These are phyloP conservation scores for Solanum dulcamara DNA, from an alignment of 257 asterid genomes.

Conservation along the genomic window DNA sequence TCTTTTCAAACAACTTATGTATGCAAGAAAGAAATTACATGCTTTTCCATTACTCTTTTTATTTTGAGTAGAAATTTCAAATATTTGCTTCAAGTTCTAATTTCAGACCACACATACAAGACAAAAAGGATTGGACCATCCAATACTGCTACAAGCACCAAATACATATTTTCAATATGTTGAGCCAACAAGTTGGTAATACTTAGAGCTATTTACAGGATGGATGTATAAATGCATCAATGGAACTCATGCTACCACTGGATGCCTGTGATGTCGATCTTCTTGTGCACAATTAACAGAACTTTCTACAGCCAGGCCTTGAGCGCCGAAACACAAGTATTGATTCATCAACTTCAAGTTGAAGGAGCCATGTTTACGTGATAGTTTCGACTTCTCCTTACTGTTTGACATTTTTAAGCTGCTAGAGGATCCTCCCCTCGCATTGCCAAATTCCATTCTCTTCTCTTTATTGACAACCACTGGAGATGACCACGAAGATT, in stretches of 20 bases:
- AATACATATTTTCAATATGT: neutral
- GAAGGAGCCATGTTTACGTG: constrained; percentile 37
- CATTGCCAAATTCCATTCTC: neutral
- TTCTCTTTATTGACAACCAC: constrained; percentile 14
- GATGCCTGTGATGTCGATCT: constrained; percentile 2
- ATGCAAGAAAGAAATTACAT: neutral
- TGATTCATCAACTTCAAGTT: constrained; percentile 50
- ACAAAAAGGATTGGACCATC: neutral
- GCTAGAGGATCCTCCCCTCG: constrained; percentile 8
- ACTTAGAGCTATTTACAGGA: neutral
- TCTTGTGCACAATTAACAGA: neutral
- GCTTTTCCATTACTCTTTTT: neutral
- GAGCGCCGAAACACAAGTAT: constrained; percentile 68
- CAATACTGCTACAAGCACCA: neutral
- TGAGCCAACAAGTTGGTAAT: neutral
- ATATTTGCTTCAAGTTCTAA: neutral
- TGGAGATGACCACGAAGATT: constrained; percentile 51
- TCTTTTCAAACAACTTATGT: neutral
- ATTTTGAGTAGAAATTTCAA: neutral
- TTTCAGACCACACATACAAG: neutral
- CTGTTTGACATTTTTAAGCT: constrained; percentile 17
- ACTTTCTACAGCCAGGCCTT: constrained; percentile 39
- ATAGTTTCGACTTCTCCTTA: constrained; percentile 20
- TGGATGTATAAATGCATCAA: neutral
- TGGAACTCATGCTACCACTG: neutral